Base-by-base conservation (phyloP, 352 stramenopile genomes). In the Globisporangium nagaii region DNA sequence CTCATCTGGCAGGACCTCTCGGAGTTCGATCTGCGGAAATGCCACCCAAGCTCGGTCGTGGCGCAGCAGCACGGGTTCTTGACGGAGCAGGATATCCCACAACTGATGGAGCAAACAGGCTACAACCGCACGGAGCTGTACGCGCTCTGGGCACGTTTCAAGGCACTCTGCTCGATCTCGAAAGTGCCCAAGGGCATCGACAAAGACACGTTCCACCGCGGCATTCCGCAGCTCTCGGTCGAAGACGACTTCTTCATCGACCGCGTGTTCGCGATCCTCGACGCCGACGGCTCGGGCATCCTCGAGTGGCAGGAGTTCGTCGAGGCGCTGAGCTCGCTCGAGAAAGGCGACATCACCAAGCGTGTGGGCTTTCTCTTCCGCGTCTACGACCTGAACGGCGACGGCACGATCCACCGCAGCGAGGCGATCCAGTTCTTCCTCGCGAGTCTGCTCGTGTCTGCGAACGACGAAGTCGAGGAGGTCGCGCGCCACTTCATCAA, bases 231-330 rank as follows among this genome's bases (percentile, higher is more conserved):
- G 49, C 60, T 91, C 10, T 79, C 62, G 0, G 63, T 80, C 11
- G 80, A 91, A 59, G 80, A 91, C 35, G 55, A 81, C n/a, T 70
- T 86, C 57, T 91, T 91, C 53, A 70, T 89, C 10, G 75, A 90
- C 49, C 71, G 80, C 22, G 72, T 86, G 5, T 89, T 88, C 40
- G 54, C 78, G 13, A 79, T 86, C 3, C 65, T 91, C 4, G 80
- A 89, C 44, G 66, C 66, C 0, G 76, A 91, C 31, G 61, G 76
- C 19, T 86, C 75, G 0, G 76, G 75, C 4, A 70, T 75, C 28
- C 66, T 91, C 19, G 76, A 91, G 32, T 91, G 80, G 80, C 58
- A 73, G 0, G 76, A 91, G 58, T 91, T 91, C 37, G 68, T 91
- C 40, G 72, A 76, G 6, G 80, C 80, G 27, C 70, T 91, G 27